Evolutionary conservation across 208 protist genomes (phyloP), one percentile per base, ranked within the genome.

Genomic region (Willaertia magna): DNA sequence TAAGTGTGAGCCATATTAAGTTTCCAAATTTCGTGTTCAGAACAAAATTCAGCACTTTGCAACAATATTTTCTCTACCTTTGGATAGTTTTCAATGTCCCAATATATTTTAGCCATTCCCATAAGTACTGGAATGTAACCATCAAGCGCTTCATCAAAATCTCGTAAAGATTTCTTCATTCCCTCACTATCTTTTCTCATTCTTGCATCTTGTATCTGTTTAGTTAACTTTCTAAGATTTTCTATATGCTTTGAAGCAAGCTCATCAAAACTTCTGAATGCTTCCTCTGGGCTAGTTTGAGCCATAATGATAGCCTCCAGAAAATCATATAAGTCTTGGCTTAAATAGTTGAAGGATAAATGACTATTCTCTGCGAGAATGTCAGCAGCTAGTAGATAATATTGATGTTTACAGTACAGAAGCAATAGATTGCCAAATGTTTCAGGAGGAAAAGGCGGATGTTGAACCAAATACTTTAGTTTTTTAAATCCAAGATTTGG

Each of bases 371-470:
- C 96, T 20, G 95, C 96, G 2, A 98, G 91, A 67, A 98, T 93
- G 85, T 98, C 97, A 3, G 95, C 96, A 6, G 97, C 97, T n/a
- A 97, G 89, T 84, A 97, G 94, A 89, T 95, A 98, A 91, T 98
- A 97, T 86, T 96, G 90, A 87, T 97, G 96, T 88, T 98, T 97
- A 90, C 94, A 97, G 90, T 98, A 98, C 83, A 98, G 95, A 51
- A 99, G 92, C 11, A 99, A 89, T 43, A 99, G 79, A 89, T 99
- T 99, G 87, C 95, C 94, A 88, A 98, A 98, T 26, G 96, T 98
- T 91, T 99, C 96, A 30, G 95, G 92, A 26, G 97, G 96, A 88
- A 97, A 98, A 26, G 97, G 96, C 61, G 96, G 95, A 87, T 93
- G 93, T 87, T 96, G 93, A 39, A 98, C 90, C 12, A 98, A 91